phyloP scores from a whole-genome alignment of 2,329 filamentous ascomycete genomes.

The Dissoconium aciculare region DNA sequence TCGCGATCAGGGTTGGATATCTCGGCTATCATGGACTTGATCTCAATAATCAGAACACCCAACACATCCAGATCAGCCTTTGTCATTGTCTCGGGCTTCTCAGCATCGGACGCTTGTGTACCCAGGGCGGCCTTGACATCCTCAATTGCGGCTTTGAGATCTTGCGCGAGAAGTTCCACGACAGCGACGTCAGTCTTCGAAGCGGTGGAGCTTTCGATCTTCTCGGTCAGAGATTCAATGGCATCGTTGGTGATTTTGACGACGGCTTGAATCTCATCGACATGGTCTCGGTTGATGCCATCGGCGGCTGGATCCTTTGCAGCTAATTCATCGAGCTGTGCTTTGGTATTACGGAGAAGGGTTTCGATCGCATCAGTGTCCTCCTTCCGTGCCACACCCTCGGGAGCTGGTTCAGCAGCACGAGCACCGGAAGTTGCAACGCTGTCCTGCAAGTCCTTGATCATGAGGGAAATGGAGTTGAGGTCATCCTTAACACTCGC shows the following conservation, averaged over 20 bases:
- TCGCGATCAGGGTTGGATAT: constrained; percentile 57
- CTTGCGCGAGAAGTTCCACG: constrained; percentile 63
- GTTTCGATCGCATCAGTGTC: constrained; percentile 86
- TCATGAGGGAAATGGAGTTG: constrained; percentile 28
- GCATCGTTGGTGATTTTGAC: constrained; percentile 62
- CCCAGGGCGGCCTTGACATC: constrained; percentile 37
- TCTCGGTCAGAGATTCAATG: constrained; percentile 49
- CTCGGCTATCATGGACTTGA: constrained; percentile 64
- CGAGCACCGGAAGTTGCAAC: constrained; percentile 38
- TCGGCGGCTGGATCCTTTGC: constrained; percentile 29
- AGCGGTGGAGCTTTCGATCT: constrained; percentile 52
- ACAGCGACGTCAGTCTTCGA: constrained; percentile 65
- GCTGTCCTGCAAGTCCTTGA: constrained; percentile 44
- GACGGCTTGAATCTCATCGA: constrained; percentile 50
- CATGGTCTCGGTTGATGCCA: constrained; percentile 41
- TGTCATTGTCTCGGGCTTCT: constrained; percentile 44
- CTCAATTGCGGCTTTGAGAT: constrained; percentile 60
- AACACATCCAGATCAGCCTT: constrained; percentile 73
- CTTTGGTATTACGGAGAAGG: constrained; percentile 76
- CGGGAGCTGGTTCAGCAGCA: constrained; percentile 20
- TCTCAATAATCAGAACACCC: constrained; percentile 66
- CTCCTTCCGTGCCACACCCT: constrained; percentile 54
- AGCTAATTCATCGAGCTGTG: constrained; percentile 66
- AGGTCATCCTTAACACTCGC: constrained; percentile 40
- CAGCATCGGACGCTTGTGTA: constrained; percentile 32